These are phyloP conservation scores for Pythium myriotylum DNA, from an alignment of 352 stramenopile genomes.

Conservation along the genomic window DNA sequence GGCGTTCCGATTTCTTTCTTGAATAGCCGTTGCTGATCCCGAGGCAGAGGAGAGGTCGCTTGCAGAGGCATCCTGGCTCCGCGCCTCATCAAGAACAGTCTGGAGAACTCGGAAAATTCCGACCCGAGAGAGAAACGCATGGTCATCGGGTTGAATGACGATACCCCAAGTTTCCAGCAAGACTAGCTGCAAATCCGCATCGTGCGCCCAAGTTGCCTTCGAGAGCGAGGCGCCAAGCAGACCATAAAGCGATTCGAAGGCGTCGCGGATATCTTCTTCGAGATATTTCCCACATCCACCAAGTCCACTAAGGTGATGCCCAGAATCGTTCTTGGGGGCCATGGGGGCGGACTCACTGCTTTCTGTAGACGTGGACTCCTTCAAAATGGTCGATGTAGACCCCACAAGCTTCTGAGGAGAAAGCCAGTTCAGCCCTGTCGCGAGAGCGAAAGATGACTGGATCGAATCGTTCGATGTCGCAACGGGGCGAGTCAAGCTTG, in stretches of 20 bases:
- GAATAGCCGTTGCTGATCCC: constrained; percentile 20
- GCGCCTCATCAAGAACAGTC: constrained; percentile 87
- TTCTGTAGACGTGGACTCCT: constrained; percentile 18
- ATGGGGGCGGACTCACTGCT: constrained; percentile 2
- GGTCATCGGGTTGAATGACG: constrained; percentile 87
- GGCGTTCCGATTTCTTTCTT: constrained; percentile 45
- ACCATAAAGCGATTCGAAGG: constrained; percentile 86
- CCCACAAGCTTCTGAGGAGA: constrained; percentile 36
- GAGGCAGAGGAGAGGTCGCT: constrained; percentile 4
- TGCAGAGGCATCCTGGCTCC: constrained; percentile 26
- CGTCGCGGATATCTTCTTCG: constrained; percentile 71
- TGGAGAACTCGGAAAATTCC: constrained; percentile 90
- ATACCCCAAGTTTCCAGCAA: constrained; percentile 86
- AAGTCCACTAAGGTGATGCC: constrained; percentile 74
- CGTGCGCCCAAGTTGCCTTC: constrained; percentile 81
- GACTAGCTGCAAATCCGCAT: constrained; percentile 81
- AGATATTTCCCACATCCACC: constrained; percentile 83
- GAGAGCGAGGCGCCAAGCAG: constrained; percentile 78
- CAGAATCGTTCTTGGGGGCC: constrained; percentile 26
- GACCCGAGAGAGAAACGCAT: constrained; percentile 89
- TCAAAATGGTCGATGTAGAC: constrained; percentile 13
- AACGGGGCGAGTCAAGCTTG: constrained; percentile 16
- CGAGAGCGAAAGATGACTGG: constrained; percentile 73
- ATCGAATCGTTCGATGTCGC: constrained; percentile 49
- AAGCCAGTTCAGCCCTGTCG: constrained; percentile 76